Evolutionary conservation across 2,329 filamentous ascomycete species (phyloP).

Genomic region (Cryphonectria parasitica): DNA sequence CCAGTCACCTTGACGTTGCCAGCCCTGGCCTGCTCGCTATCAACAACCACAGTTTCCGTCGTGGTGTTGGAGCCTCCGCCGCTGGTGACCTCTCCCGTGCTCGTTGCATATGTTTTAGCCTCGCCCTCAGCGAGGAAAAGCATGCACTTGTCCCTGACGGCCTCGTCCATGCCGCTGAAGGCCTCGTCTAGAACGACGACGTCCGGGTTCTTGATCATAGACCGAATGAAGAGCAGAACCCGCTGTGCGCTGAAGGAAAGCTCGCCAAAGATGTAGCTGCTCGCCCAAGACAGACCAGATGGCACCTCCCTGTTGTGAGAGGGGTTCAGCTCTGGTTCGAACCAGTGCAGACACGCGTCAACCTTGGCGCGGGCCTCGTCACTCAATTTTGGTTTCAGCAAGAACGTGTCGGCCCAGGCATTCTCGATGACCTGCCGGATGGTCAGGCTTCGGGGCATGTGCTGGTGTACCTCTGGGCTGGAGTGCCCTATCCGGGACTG

Average conservation of each 20-base stretch:
- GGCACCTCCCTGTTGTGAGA: constrained; percentile 31
- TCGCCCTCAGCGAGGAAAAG: constrained; percentile 74
- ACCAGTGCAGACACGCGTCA: constrained; percentile 74
- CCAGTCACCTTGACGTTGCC: constrained; percentile 61
- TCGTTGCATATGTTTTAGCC: constrained; percentile 46
- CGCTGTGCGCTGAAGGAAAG: constrained; percentile 82
- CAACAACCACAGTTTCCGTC: constrained; percentile 44
- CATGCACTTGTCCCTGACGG: constrained; percentile 83
- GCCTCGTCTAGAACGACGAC: constrained; percentile 86
- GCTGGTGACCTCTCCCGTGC: constrained; percentile 11
- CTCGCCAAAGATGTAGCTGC: constrained; percentile 69
- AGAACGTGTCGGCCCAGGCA: constrained; percentile 89
- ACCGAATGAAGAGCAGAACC: constrained; percentile 80
- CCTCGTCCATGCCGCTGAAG: constrained; percentile 82
- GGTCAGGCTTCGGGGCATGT: constrained; percentile 80
- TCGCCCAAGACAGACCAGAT: constrained; percentile 64
- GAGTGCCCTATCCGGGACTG: constrained; percentile 90
- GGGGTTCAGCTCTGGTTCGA: constrained; percentile 76
- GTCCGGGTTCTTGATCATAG: constrained; percentile 78
- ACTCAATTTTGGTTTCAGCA: constrained; percentile 68
- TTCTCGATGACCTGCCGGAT: constrained; percentile 78
- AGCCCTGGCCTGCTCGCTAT: constrained; percentile 50
- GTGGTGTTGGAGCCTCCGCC: constrained; percentile 12
- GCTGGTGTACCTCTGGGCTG: constrained; percentile 89
- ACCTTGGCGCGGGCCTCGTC: constrained; percentile 61